Evolutionary conservation across 805 yeast species (phyloP), one percentile per base, ranked within the genome.

Genomic region (Candida ficus): DNA sequence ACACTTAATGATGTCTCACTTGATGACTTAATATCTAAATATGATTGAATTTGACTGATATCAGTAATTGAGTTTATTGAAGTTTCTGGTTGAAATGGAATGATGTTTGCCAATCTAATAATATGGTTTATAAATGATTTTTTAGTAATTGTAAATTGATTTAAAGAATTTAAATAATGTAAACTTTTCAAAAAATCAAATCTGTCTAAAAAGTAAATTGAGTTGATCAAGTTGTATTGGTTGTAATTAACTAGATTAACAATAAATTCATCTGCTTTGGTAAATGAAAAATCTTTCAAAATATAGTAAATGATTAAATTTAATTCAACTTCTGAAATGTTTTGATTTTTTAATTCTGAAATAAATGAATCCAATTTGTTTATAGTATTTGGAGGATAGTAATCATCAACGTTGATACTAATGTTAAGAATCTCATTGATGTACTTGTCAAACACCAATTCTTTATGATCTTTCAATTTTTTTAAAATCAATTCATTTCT

Each of bases 331-430:
- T 33, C 39, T 5, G 41, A 33, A 9, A 53, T 38, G 4, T 34
- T 42, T 13, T 29, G 14, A 4, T 25, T 29, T 12, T 38, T 33
- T 29, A 56, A 38, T 9, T 35, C 40, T 1, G 42, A 19, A 3
- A 56, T 23, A 19, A 56, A 42, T 22, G 16, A 22, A 22, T 39
- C 46, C 26, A 56, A 19, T 29, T 50, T 54, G 13, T 42, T 34
- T 18, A 39, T 12, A 27, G 52, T 49, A 37, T 49, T 50, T 1
- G 60, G 60, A 9, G 60, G 60, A 25, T 56, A 56, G 18, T 32
- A 43, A 1, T 36, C 7, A 30, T 37, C 42, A 8, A 49, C 37
- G 14, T 47, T 33, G 2, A 54, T 29, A 2, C 42, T 33, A 2
- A 33, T 13, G 3, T 43, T 44, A 18, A 50, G 34, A 3, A 56